Conservation (phyloP, 2,329 filamentous ascomycete genomes). For the Mycosphaerelloides madeirae region DNA sequence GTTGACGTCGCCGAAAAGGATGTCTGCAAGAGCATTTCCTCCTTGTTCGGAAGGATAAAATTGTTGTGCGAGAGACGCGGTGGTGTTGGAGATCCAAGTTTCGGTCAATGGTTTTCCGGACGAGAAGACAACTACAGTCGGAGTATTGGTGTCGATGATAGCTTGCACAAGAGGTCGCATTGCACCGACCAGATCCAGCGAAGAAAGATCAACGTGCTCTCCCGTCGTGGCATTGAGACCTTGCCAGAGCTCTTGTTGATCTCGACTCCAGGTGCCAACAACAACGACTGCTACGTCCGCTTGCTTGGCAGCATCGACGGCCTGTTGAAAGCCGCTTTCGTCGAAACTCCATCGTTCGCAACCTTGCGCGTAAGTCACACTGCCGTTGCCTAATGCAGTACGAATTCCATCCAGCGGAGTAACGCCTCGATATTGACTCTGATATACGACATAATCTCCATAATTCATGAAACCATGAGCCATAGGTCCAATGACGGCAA, state of each 20-base stretch:
- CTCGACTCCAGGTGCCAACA: slow-evolving; percentile 70
- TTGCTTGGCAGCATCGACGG: slow-evolving; percentile 58
- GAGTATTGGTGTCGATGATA: slow-evolving; percentile 62
- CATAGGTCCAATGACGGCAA: slow-evolving; percentile 73
- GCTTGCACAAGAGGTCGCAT: slow-evolving; percentile 63
- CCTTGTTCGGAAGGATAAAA: slow-evolving; percentile 70
- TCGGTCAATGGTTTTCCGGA: slow-evolving; percentile 70
- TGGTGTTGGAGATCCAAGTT: slow-evolving; percentile 63
- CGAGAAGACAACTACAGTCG: slow-evolving; percentile 63
- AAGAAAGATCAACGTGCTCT: slow-evolving; percentile 64
- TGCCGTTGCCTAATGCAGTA: slow-evolving; percentile 53
- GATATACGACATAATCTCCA: slow-evolving; percentile 68
- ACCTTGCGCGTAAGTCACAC: slow-evolving; percentile 62
- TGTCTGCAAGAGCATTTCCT: slow-evolving; percentile 23
- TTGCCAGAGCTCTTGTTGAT: slow-evolving; percentile 66
- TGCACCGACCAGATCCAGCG: slow-evolving; percentile 64
- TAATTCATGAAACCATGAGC: slow-evolving; percentile 68
- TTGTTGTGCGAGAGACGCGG: slow-evolving; percentile 64
- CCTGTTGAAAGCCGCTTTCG: slow-evolving; percentile 62
- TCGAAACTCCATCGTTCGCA: slow-evolving; percentile 70
- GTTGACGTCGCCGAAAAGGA: slow-evolving; percentile 28
- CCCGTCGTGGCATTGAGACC: slow-evolving; percentile 70
- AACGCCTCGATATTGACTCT: slow-evolving; percentile 59
- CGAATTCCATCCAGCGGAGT: slow-evolving; percentile 67
- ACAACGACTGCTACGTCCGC: slow-evolving; percentile 70